phyloP scores from a whole-genome alignment of 2,329 filamentous ascomycete species.

The Fusarium sp. region DNA sequence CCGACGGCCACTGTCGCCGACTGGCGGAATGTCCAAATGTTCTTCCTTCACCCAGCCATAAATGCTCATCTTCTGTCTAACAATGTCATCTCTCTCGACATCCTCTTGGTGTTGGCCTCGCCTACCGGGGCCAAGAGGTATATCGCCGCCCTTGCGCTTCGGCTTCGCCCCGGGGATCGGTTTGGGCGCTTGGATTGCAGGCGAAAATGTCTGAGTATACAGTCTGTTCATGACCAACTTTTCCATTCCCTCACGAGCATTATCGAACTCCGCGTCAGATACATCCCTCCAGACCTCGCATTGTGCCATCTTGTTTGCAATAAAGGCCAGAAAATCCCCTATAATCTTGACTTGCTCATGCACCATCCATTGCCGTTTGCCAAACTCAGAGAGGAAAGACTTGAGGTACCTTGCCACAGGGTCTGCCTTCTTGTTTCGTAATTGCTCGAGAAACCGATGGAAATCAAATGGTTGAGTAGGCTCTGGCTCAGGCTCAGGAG shows the following conservation, averaged over 20 bases:
- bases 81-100: slow-evolving; percentile 93
- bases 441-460: slow-evolving; percentile 93
- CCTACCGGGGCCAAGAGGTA: slow-evolving; percentile 80
- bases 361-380: slow-evolving; percentile 98
- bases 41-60: slow-evolving; percentile 95
- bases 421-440: slow-evolving; percentile 96
- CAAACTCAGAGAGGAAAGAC: slow-evolving; percentile 94
- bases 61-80: slow-evolving; percentile 95
- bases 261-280: slow-evolving; percentile 97
- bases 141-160: slow-evolving; percentile 74
- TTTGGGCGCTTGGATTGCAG: slow-evolving; percentile 85
- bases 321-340: slow-evolving; percentile 94
- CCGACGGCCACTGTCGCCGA: slow-evolving; percentile 85
- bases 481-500: slow-evolving; percentile 81
- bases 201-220: slow-evolving; percentile 96
- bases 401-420: slow-evolving; percentile 95
- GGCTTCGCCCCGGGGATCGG: slow-evolving; percentile 75
- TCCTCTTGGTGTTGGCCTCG: slow-evolving; percentile 97
- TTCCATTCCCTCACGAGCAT: slow-evolving; percentile 98
- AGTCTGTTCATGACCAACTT: slow-evolving; percentile 99
- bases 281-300: slow-evolving; percentile 98
- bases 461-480: slow-evolving; percentile 94
- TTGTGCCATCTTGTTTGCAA: slow-evolving; percentile 96
- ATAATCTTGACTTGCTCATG: slow-evolving; percentile 99
- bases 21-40: slow-evolving; percentile 89